Conservation (phyloP, 805 yeast species). For the Nakazawaea molendinolei region DNA sequence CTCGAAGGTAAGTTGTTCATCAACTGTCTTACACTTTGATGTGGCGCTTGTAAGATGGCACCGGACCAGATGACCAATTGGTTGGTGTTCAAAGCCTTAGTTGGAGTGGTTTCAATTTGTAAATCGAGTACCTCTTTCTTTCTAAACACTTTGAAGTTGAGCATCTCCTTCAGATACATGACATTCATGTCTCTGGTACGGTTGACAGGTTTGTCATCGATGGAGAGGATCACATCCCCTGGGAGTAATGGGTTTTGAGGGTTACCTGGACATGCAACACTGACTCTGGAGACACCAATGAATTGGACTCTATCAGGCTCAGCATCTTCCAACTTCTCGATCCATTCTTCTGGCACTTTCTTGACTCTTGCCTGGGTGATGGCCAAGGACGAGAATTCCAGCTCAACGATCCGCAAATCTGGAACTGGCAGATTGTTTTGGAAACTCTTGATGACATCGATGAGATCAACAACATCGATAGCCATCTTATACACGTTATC, state of each 20-base stretch:
- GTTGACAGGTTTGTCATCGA: slow-evolving; percentile 58
- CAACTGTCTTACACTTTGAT: slow-evolving; percentile 84
- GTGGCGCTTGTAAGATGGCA: slow-evolving; percentile 79
- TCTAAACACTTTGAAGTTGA: slow-evolving; percentile 64
- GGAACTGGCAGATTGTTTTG: slow-evolving; percentile 42
- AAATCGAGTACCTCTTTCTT: slow-evolving; percentile 57
- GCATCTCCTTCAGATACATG: slow-evolving; percentile 32
- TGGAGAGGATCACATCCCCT: slow-evolving; percentile 75
- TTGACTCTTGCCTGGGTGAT: slow-evolving; percentile 72
- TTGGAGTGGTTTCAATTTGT: slow-evolving; percentile 56
- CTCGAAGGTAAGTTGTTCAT: slow-evolving; percentile 71
- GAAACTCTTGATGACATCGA: slow-evolving; percentile 48
- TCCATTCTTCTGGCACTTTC: slow-evolving; percentile 88
- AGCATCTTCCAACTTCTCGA: slow-evolving; percentile 48
- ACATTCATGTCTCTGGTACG: slow-evolving; percentile 61
- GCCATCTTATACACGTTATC: slow-evolving; percentile 71
- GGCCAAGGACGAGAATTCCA: slow-evolving; percentile 65
- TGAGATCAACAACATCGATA: slow-evolving; percentile 63
- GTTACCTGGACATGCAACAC: slow-evolving; percentile 22
- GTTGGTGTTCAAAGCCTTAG: slow-evolving; percentile 52
- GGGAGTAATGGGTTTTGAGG: slow-evolving; percentile 28
- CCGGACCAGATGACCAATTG: slow-evolving; percentile 81
- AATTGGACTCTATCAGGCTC: slow-evolving; percentile 66
- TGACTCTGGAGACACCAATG: slow-evolving; percentile 61
- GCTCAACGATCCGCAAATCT: slow-evolving; percentile 62